phyloP scores from a whole-genome alignment of 495 filamentous ascomycete genomes.

The Letharia columbiana region DNA sequence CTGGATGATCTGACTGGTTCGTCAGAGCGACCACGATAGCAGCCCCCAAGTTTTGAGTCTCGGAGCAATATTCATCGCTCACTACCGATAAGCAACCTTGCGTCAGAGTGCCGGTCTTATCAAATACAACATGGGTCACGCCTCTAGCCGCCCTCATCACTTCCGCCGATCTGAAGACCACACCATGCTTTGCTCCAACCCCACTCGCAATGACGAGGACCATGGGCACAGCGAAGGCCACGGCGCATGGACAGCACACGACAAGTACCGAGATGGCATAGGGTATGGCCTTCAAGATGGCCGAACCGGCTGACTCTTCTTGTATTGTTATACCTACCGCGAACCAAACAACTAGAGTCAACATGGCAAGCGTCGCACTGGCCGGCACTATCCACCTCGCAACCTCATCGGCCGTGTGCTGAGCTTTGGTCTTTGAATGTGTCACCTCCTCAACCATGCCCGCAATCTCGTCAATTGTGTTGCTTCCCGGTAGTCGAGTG shows the following conservation, averaged over 20 bases:
- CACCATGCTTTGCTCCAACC: slow-evolving; percentile 54
- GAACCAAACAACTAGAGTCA: slow-evolving; percentile 55
- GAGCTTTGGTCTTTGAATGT: slow-evolving; percentile 57
- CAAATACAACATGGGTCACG: slow-evolving; percentile 64
- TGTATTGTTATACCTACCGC: slow-evolving; percentile 44
- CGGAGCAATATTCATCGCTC: slow-evolving; percentile 28
- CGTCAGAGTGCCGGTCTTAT: slow-evolving; percentile 77
- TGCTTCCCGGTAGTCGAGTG: slow-evolving; percentile 56
- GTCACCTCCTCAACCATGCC: slow-evolving; percentile 65
- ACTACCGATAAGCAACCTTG: slow-evolving; percentile 48
- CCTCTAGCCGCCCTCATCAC: slow-evolving; percentile 57
- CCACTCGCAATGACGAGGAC: slow-evolving; percentile 65
- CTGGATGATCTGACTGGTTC: slow-evolving; percentile 53
- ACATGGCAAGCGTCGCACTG: slow-evolving; percentile 46
- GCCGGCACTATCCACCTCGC: slow-evolving; percentile 61
- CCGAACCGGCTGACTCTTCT: slow-evolving; percentile 35
- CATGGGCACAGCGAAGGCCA: slow-evolving; percentile 78
- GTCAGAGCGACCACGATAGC: slow-evolving; percentile 44
- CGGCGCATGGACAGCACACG: slow-evolving; percentile 75
- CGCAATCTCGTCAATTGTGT: slow-evolving; percentile 63
- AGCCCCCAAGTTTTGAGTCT: not conserved
- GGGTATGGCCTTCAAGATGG: slow-evolving; percentile 54
- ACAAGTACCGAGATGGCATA: slow-evolving; percentile 66
- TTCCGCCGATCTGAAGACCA: slow-evolving; percentile 61
- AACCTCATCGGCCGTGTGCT: slow-evolving; percentile 60